phyloP scores from a whole-genome alignment of 2,329 filamentous ascomycete species.

The Chrysoporthe cubensis region DNA sequence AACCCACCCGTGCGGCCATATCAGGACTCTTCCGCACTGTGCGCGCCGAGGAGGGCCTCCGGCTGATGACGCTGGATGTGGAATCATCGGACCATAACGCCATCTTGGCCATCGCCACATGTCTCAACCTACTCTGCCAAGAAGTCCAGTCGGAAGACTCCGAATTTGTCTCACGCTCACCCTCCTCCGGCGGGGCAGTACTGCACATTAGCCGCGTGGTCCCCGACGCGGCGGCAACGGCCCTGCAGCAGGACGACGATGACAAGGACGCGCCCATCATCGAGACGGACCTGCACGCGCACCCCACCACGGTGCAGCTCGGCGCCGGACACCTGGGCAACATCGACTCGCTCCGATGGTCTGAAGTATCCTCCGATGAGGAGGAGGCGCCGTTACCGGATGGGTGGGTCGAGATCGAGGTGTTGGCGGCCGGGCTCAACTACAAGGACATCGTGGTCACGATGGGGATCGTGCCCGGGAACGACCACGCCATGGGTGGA shows the following conservation, averaged over 20 bases:
- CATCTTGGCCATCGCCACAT: not conserved
- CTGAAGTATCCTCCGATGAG: slow-evolving; percentile 22
- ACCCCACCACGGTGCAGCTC: slow-evolving; percentile 25
- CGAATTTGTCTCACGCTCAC: too few relatives aligned
- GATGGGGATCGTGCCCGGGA: slow-evolving; percentile 32
- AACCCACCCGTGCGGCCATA: slow-evolving; percentile 32
- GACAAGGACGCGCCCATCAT: slow-evolving; percentile 21
- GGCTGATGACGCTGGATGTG: not conserved
- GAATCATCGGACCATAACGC: not conserved
- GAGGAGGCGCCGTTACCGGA: not conserved
- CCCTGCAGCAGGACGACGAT: slow-evolving; percentile 10
- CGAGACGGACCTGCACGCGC: slow-evolving; percentile 22
- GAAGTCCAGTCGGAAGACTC: too few relatives aligned
- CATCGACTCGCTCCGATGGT: slow-evolving; percentile 31
- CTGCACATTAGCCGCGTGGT: not conserved
- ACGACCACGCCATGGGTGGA: slow-evolving; percentile 28
- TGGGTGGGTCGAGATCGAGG: slow-evolving; percentile 40
- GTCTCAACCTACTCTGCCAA: not conserved
- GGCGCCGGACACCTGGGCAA: slow-evolving; percentile 31
- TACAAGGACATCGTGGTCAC: slow-evolving; percentile 41
- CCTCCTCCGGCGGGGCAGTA: slow-evolving; percentile 12
- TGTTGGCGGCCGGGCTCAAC: slow-evolving; percentile 42
- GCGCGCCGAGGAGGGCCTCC: slow-evolving; percentile 29
- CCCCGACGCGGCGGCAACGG: too few relatives aligned
- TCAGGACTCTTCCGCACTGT: slow-evolving; percentile 33